A percentile compares a stretch with the other conserved stretches of the same genome.
These are phyloP conservation scores for Melastoma malabathricum DNA, from an alignment of 345 rosid species.

Conservation along the genomic window DNA sequence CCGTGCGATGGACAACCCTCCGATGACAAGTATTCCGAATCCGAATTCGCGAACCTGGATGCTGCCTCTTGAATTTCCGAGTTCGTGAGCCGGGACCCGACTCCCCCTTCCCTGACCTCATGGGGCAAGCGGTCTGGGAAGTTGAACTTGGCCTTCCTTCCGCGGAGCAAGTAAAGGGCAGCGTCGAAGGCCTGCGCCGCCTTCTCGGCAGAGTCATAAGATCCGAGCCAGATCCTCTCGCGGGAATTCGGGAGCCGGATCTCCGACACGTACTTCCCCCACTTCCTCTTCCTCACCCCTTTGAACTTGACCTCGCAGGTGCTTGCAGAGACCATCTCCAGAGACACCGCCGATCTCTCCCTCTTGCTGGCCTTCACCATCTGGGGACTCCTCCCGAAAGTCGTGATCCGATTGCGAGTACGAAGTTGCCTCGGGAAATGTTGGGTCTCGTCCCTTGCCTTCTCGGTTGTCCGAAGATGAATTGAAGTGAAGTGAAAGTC, in stretches of 20 bases:
- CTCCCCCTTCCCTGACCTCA: no score
- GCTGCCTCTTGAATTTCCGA: conserved; percentile 11
- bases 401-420: not conserved
- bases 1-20: not conserved
- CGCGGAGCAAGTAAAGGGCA: conserved; percentile 60
- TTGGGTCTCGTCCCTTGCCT: no score
- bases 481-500: no score
- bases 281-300: conserved; percentile 78
- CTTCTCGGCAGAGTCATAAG: conserved; percentile 54
- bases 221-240: conserved; percentile 85
- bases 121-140: conserved; percentile 19
- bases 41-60: conserved; percentile 9
- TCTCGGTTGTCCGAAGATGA: no score
- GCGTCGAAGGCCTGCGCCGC: conserved; percentile 97
- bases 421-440: no score
- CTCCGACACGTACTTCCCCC: conserved; percentile 97
- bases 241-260: conserved; percentile 85
- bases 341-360: conserved; percentile 1
- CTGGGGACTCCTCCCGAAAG: no score
- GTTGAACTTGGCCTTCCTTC: conserved; percentile 45
- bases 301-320: conserved; percentile 30
- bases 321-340: not conserved
- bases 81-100: conserved; percentile 1
- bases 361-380: not conserved
- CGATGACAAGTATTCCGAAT: not conserved